A percentile compares a stretch with the other conserved stretches of the same genome.
These are phyloP conservation scores for Hymenoscyphus fructigenus DNA, from an alignment of 2,329 filamentous ascomycete species.

Conservation along the genomic window DNA sequence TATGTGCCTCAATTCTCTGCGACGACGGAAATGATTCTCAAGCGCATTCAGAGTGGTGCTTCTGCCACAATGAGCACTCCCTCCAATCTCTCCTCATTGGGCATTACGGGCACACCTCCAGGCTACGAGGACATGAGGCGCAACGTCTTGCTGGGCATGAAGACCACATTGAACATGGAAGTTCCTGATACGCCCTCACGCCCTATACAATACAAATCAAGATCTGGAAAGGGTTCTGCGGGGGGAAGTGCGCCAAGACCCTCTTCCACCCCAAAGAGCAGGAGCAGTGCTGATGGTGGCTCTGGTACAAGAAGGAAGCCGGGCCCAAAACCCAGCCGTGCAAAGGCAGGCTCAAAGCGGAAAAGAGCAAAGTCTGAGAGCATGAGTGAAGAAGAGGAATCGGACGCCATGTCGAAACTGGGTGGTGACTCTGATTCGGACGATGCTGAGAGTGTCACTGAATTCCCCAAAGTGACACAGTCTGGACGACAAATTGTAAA, in stretches of 20 bases:
- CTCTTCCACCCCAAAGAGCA: constrained; percentile 28
- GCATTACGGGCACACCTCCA: constrained; percentile 32
- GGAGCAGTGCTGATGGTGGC: constrained; percentile 19
- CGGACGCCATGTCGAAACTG: constrained; percentile 34
- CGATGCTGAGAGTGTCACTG: constrained; percentile 45
- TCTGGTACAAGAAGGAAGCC: constrained; percentile 19
- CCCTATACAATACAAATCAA: constrained; percentile 21
- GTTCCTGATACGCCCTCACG: constrained; percentile 31
- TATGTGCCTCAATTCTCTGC: constrained; percentile 39
- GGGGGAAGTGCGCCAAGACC: constrained; percentile 21
- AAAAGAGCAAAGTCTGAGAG: constrained; percentile 33
- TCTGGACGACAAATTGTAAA: constrained; percentile 72
- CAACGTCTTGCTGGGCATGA: constrained; percentile 38
- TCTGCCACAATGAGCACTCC: constrained; percentile 12
- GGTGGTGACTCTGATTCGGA: constrained; percentile 41
- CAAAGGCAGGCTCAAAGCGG: constrained; percentile 31
- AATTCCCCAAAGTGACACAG: constrained; percentile 65
- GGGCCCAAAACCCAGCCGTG: constrained; percentile 18
- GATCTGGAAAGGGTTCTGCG: constrained; percentile 15
- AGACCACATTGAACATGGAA: constrained; percentile 38
- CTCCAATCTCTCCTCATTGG: constrained; percentile 29
- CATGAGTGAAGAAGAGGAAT: constrained; percentile 31
- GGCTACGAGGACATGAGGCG: constrained; percentile 39
- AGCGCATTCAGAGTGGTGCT: constrained; percentile 36
- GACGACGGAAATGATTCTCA: constrained; percentile 39